Evolutionary conservation across 2,329 filamentous ascomycete species (phyloP), one percentile per base, ranked within the genome.

Genomic region (Pseudofabraea citricarpa): DNA sequence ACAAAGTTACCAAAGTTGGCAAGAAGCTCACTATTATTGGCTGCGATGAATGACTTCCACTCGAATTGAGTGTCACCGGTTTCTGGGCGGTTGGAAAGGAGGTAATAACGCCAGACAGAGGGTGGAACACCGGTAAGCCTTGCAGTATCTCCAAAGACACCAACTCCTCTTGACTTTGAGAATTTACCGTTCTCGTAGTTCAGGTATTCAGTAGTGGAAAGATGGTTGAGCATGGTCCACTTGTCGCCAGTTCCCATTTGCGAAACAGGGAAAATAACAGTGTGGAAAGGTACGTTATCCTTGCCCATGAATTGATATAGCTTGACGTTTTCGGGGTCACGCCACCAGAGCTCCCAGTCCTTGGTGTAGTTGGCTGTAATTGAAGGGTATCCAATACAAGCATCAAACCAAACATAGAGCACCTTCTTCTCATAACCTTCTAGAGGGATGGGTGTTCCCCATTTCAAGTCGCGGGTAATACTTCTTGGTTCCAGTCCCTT

Each of bases 291-390:
- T 15, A 72, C 86, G 54, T 91, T 90, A 64, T 91, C 87, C 64
- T 95, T 96, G 68, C 90, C 90, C 80, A 95, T 87, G 73, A 96
- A 94, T 69, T 96, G 90, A 65, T 93, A 95, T 10, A 96, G 77
- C 60, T 85, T 79, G 37, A 96, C 90, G 24, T 95, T 75, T 35
- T 95, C 84, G 0, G 89, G 88, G 63, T 94, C 85, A 60, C 85
- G 83, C 90, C 90, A 96, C 90, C 90, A 96, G 60, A 87, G 77
- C 70, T 95, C 83, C 90, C 90, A 96, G 50, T 94, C 75, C 35
- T 82, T 76, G 5, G 90, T 95, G 64, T 95, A 95, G 56, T 81
- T 90, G 51, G 87, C 88, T 2, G 90, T 95, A 55, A 96, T 96
- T 2, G 89, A 95, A n/a, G 90, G 83, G 63, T 96, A 96, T 16